Evolutionary conservation across 2,329 filamentous ascomycete species (phyloP).

Genomic region (Colletotrichum agaves): DNA sequence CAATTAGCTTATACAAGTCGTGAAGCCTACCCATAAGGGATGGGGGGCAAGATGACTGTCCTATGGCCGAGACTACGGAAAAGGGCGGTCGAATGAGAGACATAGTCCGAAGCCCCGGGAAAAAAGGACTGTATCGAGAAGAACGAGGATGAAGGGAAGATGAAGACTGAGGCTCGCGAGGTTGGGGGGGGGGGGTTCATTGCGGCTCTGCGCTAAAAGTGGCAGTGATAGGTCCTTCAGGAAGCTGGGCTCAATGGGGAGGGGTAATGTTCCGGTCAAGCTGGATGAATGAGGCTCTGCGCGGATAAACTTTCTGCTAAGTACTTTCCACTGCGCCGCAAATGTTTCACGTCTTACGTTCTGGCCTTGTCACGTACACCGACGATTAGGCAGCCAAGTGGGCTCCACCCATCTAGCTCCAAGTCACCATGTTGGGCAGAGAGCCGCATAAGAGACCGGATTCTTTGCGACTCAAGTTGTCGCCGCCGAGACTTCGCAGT

Average conservation of each 20-base stretch:
- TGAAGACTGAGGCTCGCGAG: background rate
- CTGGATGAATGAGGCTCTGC: slow-evolving; percentile 12
- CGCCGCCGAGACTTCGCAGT: background rate
- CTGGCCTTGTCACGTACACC: background rate
- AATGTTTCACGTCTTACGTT: background rate
- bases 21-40: background rate
- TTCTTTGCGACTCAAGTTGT: background rate
- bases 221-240: too few species aligned
- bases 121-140: background rate
- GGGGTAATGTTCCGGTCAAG: background rate
- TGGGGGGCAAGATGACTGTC: slow-evolving; percentile 6
- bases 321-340: background rate
- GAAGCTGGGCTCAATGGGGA: background rate
- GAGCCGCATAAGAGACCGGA: background rate
- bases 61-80: slow-evolving; percentile 17
- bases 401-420: background rate
- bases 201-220: slow-evolving; percentile 17
- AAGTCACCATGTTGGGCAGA: background rate
- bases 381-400: background rate
- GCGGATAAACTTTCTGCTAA: background rate
- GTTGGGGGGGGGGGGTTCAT: too few species aligned
- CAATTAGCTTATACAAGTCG: slow-evolving; percentile 9
- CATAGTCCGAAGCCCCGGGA: background rate
- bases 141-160: background rate
- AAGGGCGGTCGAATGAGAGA: slow-evolving; percentile 9